phyloP scores from a whole-genome alignment of 306 rosid species.

The Quercus suber region DNA sequence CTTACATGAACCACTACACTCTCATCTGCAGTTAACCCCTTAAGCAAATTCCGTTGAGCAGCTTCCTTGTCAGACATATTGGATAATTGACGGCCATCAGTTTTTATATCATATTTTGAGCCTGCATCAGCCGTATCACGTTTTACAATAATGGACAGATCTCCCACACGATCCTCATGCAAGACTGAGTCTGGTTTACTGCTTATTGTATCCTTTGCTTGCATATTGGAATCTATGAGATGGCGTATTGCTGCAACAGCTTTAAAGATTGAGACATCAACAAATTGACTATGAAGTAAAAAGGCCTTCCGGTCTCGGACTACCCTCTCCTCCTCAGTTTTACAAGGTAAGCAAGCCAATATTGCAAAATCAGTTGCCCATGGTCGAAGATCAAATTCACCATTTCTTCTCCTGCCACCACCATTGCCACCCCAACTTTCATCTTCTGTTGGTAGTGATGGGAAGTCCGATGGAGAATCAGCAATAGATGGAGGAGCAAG shows the following conservation, averaged over 20 bases:
- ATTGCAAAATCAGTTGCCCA: constrained; percentile 81
- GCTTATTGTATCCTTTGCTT: constrained; percentile 12
- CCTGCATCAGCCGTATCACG: constrained; percentile 38
- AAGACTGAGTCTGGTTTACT: constrained; percentile 38
- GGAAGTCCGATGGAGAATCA: constrained; percentile 62
- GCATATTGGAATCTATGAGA: constrained; percentile 40
- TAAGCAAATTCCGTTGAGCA: constrained; percentile 62
- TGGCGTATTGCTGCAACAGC: constrained; percentile 66
- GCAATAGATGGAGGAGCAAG: constrained; percentile 80
- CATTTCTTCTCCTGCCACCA: constrained; percentile 78
- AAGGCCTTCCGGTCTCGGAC: constrained; percentile 91
- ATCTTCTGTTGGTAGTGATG: constrained; percentile 72
- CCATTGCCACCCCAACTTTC: constrained; percentile 94
- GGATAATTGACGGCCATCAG: constrained; percentile 21
- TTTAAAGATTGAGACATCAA: constrained; percentile 70
- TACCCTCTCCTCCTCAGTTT: constrained; percentile 93
- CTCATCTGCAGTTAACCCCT: constrained; percentile 94
- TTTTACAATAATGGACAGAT: constrained; percentile 58
- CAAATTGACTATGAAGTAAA: constrained; percentile 76
- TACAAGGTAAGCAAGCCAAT: constrained; percentile 76
- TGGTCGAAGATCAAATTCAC: constrained; percentile 50
- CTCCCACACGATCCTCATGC: constrained; percentile 54
- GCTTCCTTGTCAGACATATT: constrained; percentile 27
- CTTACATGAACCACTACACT: constrained; percentile 83
- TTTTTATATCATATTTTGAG: constrained; percentile 25